A percentile compares a stretch with the other conserved stretches of the same genome.
Conservation (phyloP, 805 yeast species). For the Metschnikowia matae region DNA sequence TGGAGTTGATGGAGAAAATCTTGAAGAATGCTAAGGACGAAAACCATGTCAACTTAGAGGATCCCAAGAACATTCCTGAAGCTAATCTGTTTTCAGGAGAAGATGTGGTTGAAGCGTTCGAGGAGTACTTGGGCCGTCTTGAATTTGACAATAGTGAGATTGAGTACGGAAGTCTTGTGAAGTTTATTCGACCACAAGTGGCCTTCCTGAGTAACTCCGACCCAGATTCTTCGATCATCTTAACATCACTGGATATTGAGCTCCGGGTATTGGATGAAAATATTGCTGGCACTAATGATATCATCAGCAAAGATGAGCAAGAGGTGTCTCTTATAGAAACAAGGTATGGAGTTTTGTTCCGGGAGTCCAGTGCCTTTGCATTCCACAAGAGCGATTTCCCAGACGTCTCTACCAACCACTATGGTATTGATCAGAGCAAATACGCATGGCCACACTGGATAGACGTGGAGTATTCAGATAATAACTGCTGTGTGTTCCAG, state of each 20-base stretch:
- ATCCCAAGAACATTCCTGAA: slow-evolving; percentile 6
- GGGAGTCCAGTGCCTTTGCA: slow-evolving; percentile 54
- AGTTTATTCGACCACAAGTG: slow-evolving; percentile 76
- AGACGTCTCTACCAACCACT: background rate
- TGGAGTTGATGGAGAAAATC: slow-evolving; percentile 44
- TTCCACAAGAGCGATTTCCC: slow-evolving; percentile 35
- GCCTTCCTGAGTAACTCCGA: slow-evolving; percentile 53
- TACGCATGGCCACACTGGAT: slow-evolving; percentile 20
- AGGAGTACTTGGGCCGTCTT: slow-evolving; percentile 45
- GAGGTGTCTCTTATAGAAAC: slow-evolving; percentile 47
- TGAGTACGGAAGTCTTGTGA: slow-evolving; percentile 58
- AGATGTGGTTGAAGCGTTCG: slow-evolving; percentile 45
- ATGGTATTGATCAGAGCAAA: slow-evolving; percentile 1
- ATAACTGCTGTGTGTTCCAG: slow-evolving; percentile 20
- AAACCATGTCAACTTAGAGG: slow-evolving; percentile 8
- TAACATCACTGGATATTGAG: slow-evolving; percentile 58
- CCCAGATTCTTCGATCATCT: slow-evolving; percentile 44
- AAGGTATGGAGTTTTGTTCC: slow-evolving; percentile 51
- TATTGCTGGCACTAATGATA: slow-evolving; percentile 37
- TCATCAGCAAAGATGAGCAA: slow-evolving; percentile 31
- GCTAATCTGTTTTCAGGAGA: slow-evolving; percentile 21
- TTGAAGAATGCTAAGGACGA: slow-evolving; percentile 21
- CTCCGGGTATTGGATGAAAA: slow-evolving; percentile 45
- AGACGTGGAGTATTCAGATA: slow-evolving; percentile 20
- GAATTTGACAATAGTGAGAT: slow-evolving; percentile 38